Evolutionary conservation across 306 rosid genomes (phyloP).

Genomic region (Fragaria vesca): DNA sequence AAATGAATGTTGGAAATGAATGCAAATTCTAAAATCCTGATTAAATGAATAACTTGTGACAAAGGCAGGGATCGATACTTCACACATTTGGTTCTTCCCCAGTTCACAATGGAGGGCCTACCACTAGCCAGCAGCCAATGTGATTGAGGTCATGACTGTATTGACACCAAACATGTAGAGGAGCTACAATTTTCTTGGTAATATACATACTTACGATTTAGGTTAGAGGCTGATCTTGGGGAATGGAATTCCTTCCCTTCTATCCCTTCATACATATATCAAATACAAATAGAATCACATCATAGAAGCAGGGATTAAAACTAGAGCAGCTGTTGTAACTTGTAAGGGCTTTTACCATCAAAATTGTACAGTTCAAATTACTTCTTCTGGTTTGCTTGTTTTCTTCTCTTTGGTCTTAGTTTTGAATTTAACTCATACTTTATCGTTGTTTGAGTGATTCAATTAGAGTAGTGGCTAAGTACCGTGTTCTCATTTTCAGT

Average conservation of each 20-base stretch:
- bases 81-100: slow-evolving; percentile 9
- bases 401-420: too few relatives aligned
- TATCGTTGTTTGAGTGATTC: too few relatives aligned
- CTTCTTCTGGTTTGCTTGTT: not conserved
- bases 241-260: not conserved
- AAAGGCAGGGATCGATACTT: slow-evolving; percentile 12
- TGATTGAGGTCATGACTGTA: too few relatives aligned
- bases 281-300: not conserved
- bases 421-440: not conserved
- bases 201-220: too few relatives aligned
- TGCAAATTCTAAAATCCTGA: too few relatives aligned
- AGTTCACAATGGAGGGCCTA: not conserved
- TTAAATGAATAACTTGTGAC: not conserved
- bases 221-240: not conserved
- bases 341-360: not conserved
- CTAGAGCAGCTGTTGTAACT: too few relatives aligned
- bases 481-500: not conserved
- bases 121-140: not conserved
- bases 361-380: not conserved
- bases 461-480: not conserved
- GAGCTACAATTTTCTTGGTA: not conserved
- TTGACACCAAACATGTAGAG: not conserved
- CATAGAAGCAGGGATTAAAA: not conserved
- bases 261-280: not conserved
- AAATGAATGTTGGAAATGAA: too few relatives aligned